These are phyloP conservation scores for Ophiostoma pallidulum DNA, from an alignment of 2,329 filamentous ascomycete species.

Conservation along the genomic window DNA sequence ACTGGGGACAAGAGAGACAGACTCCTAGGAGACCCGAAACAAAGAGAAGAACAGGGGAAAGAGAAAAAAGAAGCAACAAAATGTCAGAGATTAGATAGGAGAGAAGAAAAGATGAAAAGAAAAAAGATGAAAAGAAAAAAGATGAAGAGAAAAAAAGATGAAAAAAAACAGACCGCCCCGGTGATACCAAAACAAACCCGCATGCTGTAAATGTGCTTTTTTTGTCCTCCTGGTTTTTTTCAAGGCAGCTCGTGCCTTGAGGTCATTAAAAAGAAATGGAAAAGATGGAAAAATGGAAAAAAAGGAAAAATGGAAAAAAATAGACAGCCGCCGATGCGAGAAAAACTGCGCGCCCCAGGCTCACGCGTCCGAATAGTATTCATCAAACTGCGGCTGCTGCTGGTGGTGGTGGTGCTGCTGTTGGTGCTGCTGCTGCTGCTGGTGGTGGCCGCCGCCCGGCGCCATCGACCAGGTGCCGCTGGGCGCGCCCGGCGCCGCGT, in stretches of 20 bases:
- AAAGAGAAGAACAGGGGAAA: background rate
- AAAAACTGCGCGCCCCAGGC: background rate
- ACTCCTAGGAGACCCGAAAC: no score
- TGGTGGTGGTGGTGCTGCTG: slow-evolving; percentile 22
- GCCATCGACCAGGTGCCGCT: slow-evolving; percentile 33
- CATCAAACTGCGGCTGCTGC: slow-evolving; percentile 41
- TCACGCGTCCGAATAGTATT: slow-evolving; percentile 47
- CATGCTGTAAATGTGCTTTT: no score
- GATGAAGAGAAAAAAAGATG: background rate
- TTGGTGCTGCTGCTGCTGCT: slow-evolving; percentile 27
- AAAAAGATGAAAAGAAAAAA: background rate
- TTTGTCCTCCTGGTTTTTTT: no score
- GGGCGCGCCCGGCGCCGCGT: no score
- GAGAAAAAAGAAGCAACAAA: background rate
- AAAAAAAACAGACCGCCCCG: background rate
- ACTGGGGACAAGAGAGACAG: no score
- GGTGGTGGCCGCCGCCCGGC: slow-evolving; percentile 22
- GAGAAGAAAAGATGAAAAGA: background rate
- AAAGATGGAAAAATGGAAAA: background rate
- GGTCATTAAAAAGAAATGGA: background rate
- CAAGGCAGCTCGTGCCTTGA: no score
- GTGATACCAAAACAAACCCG: no score
- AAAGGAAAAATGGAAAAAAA: background rate
- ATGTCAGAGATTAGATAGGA: background rate
- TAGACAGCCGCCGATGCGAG: background rate